phyloP scores from a whole-genome alignment of 78 protist species.

The Isochrysis galbana region DNA sequence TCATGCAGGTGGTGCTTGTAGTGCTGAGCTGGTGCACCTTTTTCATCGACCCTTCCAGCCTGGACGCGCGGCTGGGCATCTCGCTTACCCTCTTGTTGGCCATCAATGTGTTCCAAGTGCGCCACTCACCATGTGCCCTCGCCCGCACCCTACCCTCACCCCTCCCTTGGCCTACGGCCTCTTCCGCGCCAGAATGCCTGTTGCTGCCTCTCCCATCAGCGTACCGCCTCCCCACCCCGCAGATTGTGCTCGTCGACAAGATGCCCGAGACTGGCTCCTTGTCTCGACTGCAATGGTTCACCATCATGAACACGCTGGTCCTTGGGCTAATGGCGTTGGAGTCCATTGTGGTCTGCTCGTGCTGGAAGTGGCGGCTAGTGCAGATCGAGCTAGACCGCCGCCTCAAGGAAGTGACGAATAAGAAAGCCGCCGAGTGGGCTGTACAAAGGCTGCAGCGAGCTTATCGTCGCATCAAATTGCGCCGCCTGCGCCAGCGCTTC shows the following conservation, averaged over 20 bases:
- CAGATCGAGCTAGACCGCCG: not conserved
- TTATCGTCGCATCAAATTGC: not conserved
- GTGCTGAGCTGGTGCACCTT: not conserved
- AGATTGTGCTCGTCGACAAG: not conserved
- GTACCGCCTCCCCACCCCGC: too few relatives aligned
- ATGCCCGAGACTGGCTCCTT: not conserved
- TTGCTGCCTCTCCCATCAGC: too few relatives aligned
- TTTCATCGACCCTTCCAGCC: not conserved
- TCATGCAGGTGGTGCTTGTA: not conserved
- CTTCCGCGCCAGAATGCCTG: too few relatives aligned
- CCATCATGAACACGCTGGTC: not conserved
- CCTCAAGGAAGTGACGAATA: not conserved
- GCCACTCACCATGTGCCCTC: too few relatives aligned
- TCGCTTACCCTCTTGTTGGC: not conserved
- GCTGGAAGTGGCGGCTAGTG: not conserved
- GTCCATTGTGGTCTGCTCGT: not conserved
- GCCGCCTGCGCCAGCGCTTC: too few relatives aligned
- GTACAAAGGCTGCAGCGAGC: not conserved
- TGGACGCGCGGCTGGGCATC: not conserved
- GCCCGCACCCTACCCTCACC: too few relatives aligned
- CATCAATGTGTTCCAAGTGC: not conserved
- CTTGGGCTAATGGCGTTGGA: not conserved
- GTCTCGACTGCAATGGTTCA: not conserved
- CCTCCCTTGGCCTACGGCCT: too few relatives aligned
- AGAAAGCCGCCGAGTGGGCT: not conserved